Base-by-base conservation (phyloP, 208 protist genomes). In the Phytomonas serpens region DNA sequence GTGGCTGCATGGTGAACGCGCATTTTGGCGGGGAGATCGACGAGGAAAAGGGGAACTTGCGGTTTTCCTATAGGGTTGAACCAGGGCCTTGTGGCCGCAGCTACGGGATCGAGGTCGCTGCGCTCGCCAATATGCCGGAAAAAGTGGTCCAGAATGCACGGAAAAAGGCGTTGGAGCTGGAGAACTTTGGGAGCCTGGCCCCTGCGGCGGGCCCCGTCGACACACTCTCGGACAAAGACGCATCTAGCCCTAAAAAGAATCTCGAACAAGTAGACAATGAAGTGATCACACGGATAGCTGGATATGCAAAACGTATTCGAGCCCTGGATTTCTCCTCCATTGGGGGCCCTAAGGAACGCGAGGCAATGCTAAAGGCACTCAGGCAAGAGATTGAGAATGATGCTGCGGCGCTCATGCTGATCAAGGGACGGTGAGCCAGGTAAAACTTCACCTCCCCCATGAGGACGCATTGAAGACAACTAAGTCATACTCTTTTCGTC, bases 31-130 rank as follows among this genome's bases (percentile, higher is more conserved):
- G 88, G 7, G 77, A 84, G 37, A 76, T 83, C 47, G 76, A 88
- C 71, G 77, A 80, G 0, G 77, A 73, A 5, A 82, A 77, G 11
- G 85, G 82, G 30, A 92, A 83, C 61, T 75, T 97, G 69, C 84
- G 87, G 67, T 96, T 97, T 68, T 90, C 84, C 3, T 97, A 97
- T 65, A 75, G 77, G 23, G 77, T 97, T 27, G 80, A 91, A 72
- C 89, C 88, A 3, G 93, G 93, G 0, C 88, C 95, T 6, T 97
- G 91, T 74, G 87, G 80, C 2, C 85, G 86, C n/a, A 97, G 92
- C 72, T 98, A 95, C 76, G 95, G 95, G n/a, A 69, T 98, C 34
- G 91, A 97, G 81, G 95, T 98, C 13, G 95, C 95, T 31, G 67
- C 93, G 19, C 78, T 98, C 23, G 91, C 93, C 9, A 78, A 92